phyloP scores from a whole-genome alignment of 2,329 filamentous ascomycete species.

The Nigrospora sphaerica region DNA sequence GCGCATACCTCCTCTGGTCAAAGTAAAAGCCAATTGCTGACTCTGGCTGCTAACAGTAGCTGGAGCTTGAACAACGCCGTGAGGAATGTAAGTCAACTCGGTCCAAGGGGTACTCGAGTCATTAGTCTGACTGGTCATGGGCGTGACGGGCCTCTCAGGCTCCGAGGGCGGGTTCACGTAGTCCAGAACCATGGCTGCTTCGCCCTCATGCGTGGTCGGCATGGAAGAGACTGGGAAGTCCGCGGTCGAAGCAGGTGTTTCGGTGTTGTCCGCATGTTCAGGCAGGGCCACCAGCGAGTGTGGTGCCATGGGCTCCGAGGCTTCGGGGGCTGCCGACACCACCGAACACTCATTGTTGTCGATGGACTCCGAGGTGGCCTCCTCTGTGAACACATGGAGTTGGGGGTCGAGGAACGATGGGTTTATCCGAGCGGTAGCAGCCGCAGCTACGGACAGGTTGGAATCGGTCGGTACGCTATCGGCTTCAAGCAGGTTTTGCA shows the following conservation, averaged over 20 bases:
- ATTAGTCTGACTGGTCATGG: neutral
- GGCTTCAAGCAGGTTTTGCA: slow-evolving; percentile 37
- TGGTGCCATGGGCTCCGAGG: neutral
- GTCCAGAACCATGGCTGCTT: slow-evolving; percentile 19
- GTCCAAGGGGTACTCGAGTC: slow-evolving; percentile 17
- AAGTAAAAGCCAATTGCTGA: slow-evolving; percentile 15
- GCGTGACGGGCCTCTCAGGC: neutral
- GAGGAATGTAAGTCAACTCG: slow-evolving; percentile 21
- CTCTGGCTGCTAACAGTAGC: slow-evolving; percentile 21
- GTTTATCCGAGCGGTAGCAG: slow-evolving; percentile 48
- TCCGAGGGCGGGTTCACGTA: slow-evolving; percentile 5
- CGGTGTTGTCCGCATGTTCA: neutral
- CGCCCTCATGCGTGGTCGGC: neutral
- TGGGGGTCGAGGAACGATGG: slow-evolving; percentile 48
- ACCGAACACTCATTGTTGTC: neutral
- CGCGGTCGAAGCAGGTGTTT: neutral
- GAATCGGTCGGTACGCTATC: slow-evolving; percentile 34
- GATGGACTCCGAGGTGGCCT: slow-evolving; percentile 10
- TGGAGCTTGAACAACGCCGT: slow-evolving; percentile 19
- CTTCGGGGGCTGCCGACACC: neutral
- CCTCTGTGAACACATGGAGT: slow-evolving; percentile 17
- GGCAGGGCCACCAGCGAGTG: neutral
- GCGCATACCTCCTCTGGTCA: slow-evolving; percentile 42
- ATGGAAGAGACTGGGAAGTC: neutral
- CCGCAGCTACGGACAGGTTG: slow-evolving; percentile 48